A percentile compares a stretch with the other conserved stretches of the same genome.
Conservation (phyloP, 2,329 filamentous ascomycete species). For the Hypocrella siamensis region DNA sequence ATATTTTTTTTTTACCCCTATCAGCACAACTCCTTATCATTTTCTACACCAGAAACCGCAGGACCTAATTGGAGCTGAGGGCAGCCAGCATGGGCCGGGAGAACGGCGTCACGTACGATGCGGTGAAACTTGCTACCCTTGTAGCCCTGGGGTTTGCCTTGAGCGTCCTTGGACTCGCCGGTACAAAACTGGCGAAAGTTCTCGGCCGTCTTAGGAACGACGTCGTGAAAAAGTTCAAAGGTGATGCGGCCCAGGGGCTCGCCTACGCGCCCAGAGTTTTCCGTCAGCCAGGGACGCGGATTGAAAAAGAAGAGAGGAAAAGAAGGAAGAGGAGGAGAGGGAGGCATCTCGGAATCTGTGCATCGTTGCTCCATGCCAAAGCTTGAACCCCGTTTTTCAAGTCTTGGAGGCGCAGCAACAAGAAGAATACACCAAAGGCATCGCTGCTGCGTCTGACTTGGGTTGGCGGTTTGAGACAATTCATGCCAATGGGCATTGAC, state of each 20-base stretch:
- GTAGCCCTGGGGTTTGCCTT: slow-evolving; percentile 75
- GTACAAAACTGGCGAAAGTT: slow-evolving; percentile 98
- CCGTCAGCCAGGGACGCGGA: background rate
- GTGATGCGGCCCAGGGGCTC: slow-evolving; percentile 76
- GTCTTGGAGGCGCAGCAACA: too few species aligned
- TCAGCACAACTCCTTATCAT: too few species aligned
- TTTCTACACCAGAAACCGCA: background rate
- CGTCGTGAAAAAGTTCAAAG: slow-evolving; percentile 78
- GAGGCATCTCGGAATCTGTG: too few species aligned
- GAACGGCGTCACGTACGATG: slow-evolving; percentile 45
- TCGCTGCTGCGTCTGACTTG: too few species aligned
- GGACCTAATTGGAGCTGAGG: background rate
- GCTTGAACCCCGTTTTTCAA: too few species aligned
- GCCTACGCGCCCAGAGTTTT: slow-evolving; percentile 31
- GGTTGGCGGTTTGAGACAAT: too few species aligned
- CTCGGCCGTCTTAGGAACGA: slow-evolving; percentile 77
- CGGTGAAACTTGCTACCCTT: slow-evolving; percentile 91
- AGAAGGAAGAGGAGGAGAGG: too few species aligned
- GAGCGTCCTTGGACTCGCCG: slow-evolving; percentile 68
- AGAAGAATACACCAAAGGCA: too few species aligned
- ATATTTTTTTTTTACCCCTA: too few species aligned
- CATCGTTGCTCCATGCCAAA: too few species aligned
- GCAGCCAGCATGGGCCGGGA: background rate
- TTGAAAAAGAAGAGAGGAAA: background rate
- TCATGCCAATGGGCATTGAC: too few species aligned